Evolutionary conservation across 2,329 filamentous ascomycete genomes (phyloP).

Genomic region (Plenodomus tracheiphilus): DNA sequence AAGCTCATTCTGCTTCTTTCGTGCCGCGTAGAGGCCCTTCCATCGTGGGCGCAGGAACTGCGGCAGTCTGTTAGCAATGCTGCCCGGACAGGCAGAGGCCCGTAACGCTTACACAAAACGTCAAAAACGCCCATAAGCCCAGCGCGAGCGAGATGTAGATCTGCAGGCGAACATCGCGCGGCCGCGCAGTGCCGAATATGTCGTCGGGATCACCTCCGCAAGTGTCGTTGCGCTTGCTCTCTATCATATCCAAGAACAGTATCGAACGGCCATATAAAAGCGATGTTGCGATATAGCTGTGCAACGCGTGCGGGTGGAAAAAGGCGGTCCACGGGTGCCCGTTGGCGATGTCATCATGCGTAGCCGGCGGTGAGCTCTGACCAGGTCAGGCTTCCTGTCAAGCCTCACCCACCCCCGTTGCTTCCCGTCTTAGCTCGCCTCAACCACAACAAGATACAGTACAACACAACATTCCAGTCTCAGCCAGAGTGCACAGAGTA

Average conservation of each 20-base stretch:
- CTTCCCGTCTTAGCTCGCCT: not conserved
- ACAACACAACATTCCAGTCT: not conserved
- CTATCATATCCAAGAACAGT: conserved; percentile 22
- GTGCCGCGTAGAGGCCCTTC: conserved; percentile 86
- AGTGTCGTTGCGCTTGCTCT: conserved; percentile 15
- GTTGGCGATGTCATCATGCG: conserved; percentile 13
- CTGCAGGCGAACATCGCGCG: conserved; percentile 60
- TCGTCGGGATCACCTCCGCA: conserved; percentile 25
- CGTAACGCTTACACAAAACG: conserved; percentile 68
- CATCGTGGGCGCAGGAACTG: conserved; percentile 87
- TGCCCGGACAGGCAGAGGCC: conserved; percentile 1
- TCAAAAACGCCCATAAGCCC: conserved; percentile 70
- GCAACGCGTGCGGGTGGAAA: conserved; percentile 2
- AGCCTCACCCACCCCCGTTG: not conserved
- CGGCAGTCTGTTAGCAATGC: conserved; percentile 25
- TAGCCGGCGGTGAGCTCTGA: not conserved
- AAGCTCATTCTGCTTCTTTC: conserved; percentile 74
- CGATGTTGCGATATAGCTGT: conserved; percentile 6
- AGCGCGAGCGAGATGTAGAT: conserved; percentile 72
- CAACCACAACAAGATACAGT: not conserved
- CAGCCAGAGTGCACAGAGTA: not conserved
- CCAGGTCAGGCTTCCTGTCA: not conserved
- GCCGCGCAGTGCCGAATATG: conserved; percentile 39
- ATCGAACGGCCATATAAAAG: conserved; percentile 13
- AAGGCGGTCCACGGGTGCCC: no score